A percentile compares a stretch with the other conserved stretches of the same genome.
Evolutionary conservation across 306 rosid genomes (phyloP).

Genomic region (Cicer arietinum): DNA sequence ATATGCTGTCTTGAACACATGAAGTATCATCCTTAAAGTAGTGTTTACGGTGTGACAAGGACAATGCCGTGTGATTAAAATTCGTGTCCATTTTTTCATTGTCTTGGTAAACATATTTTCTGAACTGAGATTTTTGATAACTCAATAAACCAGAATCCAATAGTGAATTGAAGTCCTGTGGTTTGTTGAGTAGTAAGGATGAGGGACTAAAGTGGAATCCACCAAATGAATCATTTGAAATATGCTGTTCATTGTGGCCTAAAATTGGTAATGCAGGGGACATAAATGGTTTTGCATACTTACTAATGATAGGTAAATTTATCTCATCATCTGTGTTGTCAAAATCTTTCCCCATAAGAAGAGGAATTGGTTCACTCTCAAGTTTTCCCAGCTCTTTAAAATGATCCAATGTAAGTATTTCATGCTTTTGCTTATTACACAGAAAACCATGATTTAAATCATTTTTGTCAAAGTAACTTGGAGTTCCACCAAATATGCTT

Average conservation of each 20-base stretch:
- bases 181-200: conserved; percentile 44
- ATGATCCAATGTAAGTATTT: conserved; percentile 38
- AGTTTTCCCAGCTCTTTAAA: conserved; percentile 47
- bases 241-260: conserved; percentile 44
- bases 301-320: conserved; percentile 39
- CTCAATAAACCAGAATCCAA: conserved; percentile 47
- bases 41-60: conserved; percentile 49
- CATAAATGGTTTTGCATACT: conserved; percentile 35
- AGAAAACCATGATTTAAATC: conserved; percentile 44
- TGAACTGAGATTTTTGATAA: conserved; percentile 48
- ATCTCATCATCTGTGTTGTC: conserved; percentile 42
- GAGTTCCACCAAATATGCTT: conserved; percentile 37
- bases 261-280: conserved; percentile 43
- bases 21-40: conserved; percentile 36
- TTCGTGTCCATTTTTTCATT: conserved; percentile 45
- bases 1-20: conserved; percentile 44
- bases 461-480: conserved; percentile 46
- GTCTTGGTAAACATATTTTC: conserved; percentile 46
- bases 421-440: conserved; percentile 46
- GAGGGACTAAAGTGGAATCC: conserved; percentile 46
- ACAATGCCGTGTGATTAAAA: conserved; percentile 48
- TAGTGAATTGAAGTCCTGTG: conserved; percentile 41
- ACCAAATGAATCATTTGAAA: conserved; percentile 37
- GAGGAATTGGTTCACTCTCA: conserved; percentile 48
- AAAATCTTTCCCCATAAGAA: conserved; percentile 57